Base-by-base conservation (phyloP, 371 early-diverging fungal species). In the Sanchytrium tribonematis region DNA sequence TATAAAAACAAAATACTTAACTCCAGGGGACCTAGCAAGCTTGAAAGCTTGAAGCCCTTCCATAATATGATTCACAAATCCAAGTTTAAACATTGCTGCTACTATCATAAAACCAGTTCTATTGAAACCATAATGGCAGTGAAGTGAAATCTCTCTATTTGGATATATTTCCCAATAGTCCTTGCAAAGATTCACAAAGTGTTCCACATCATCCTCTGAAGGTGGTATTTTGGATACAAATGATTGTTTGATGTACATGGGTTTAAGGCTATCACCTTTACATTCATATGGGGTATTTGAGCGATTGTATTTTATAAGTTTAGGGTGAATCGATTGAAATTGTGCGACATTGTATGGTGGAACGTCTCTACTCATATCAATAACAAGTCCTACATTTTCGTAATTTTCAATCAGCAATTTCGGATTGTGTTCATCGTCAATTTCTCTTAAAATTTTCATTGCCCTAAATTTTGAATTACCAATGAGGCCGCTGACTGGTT, bases 71-170 rank as follows among this genome's bases (percentile, higher is more conserved):
- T 48, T 48, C 48, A 48, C 48, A 48, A 12, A 48, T 48, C 48
- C 48, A 5, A 48, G 5, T 48, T 48, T 48, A 48, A 12, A 22
- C 48, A 48, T 48, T 48, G 48, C 48, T 12, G 48, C 48, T 48
- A 48, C 22, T 12, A 86, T 77, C 73, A 86, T 78, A 71, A 85
- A 85, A 1, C 86, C 86, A 0, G 85, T 86, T 27, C 86, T 78
- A 73, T 83, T 83, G 0, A 12, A 67, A 78, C 86, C 86, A 73
- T 86, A 86, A 72, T 86, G 86, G 73, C 86, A 86, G 71, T 86
- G 86, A 1, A 69, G 83, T 2, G 82, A 85, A 67, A 86, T 80
- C 31, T 86, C 84, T 17, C 77, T 77, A 48, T 80, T 79, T 0
- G 85, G 84, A n/a, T 77, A 76, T 68, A 79, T 77, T 17, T 70